Percentiles rank a stretch among this genome's conserved stretches.
phyloP scores from a whole-genome alignment of 1,284 basidiomycete species.

The Rugosomyces carneus region DNA sequence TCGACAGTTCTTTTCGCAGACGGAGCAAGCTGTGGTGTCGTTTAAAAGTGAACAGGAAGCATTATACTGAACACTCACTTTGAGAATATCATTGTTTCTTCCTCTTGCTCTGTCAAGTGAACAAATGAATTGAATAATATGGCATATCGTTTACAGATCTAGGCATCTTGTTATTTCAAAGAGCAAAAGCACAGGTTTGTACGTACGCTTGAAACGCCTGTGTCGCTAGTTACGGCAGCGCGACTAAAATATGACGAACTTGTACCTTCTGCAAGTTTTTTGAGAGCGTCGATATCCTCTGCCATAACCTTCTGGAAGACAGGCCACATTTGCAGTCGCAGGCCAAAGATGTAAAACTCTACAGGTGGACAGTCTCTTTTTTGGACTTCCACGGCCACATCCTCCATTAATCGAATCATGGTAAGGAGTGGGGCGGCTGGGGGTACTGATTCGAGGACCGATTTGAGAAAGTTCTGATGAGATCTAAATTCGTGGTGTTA shows the following conservation, averaged over 20 bases:
- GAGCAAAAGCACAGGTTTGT: background rate
- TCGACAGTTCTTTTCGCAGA: conserved; percentile 79
- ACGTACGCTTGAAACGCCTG: conserved; percentile 55
- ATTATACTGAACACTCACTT: conserved; percentile 48
- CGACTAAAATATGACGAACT: conserved; percentile 62
- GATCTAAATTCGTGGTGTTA: background rate
- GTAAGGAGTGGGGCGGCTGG: conserved; percentile 72
- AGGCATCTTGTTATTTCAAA: background rate
- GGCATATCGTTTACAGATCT: conserved; percentile 65
- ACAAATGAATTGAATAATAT: conserved; percentile 77
- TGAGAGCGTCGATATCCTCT: conserved; percentile 76
- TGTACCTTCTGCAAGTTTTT: conserved; percentile 70
- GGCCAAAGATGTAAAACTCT: conserved; percentile 71
- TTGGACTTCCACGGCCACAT: conserved; percentile 66
- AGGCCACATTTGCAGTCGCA: conserved; percentile 86
- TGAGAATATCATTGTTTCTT: conserved; percentile 92
- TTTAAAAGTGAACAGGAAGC: background rate
- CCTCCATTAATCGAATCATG: conserved; percentile 85
- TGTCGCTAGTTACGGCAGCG: conserved; percentile 62
- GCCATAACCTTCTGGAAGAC: conserved; percentile 85
- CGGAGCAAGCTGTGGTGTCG: conserved; percentile 60
- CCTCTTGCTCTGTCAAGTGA: conserved; percentile 72
- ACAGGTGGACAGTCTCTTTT: conserved; percentile 72
- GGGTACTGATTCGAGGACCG: conserved; percentile 63
- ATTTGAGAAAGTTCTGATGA: conserved; percentile 58